Base-by-base conservation (phyloP, 169 alveolate species). In the Plasmodium gallinaceum region DNA sequence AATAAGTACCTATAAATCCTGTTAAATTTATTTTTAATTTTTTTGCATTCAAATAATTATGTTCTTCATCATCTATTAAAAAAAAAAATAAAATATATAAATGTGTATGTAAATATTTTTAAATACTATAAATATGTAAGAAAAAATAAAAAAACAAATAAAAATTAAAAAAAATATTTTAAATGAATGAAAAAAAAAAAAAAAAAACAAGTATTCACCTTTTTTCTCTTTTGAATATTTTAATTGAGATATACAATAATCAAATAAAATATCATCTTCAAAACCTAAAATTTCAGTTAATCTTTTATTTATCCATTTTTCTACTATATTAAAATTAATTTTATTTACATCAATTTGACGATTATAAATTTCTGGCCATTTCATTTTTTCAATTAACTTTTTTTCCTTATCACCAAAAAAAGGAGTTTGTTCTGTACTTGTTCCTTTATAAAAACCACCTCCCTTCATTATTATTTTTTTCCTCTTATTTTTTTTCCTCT, bases 251-350 rank as follows among this genome's bases (percentile, higher is more conserved):
- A 94, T 68, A 45, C 95, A 92, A 88, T 94, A 94, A 57, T 94
- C 96, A 12, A 83, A 92, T 10, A 94, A 87, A 22, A 94, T 94
- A 16, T 94, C 96, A 42, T 94, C 96, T 43, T 94, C 96, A 51
- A 94, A 90, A 39, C 96, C 96, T 93, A 94, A 87, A n/a, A 94
- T 90, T 72, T 94, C 96, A 26, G 92, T 88, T n/a, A 92, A 88
- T 5, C 95, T 93, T 45, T 88, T 88, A 22, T 89, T 71, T 45
- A 94, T 91, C 96, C 96, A 94, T 45, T 91, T 93, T 20, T 90
- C 93, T 57, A 94, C 90, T 46, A 93, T 93, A 52, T 92, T 93
- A 8, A 94, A 90, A 46, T 88, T 88, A 3, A 94, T 93, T 92
- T 90, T 94, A 12, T 92, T 87, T 43, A 94, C 80, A 61, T 94